Evolutionary conservation across 345 rosid genomes (phyloP), one percentile per base, ranked within the genome.

Genomic region (Erysimum cheiranthoides): DNA sequence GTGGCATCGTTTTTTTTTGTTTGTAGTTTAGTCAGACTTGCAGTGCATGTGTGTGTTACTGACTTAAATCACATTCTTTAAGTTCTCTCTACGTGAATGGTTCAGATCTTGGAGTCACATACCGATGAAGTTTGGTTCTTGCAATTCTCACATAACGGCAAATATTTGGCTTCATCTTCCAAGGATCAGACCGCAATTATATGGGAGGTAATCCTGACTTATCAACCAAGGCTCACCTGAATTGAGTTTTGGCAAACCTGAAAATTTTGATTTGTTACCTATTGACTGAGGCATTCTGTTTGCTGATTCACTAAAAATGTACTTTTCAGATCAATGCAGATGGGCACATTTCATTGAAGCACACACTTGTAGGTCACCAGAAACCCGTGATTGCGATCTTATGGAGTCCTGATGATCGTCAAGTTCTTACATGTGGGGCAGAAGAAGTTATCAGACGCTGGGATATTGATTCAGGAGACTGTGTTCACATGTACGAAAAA

Each of bases 81-180:
- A 75, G 58, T 76, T 75, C 64, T 75, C 47, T 80, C 66, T 78
- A 45, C 73, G 27, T 79, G 57, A 82, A 80, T 82, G 84, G 68
- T 66, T 80, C 85, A 89, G 94, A 73, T 87, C 61, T 42, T 89
- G 82, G 76, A 87, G 83, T 86, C 79, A 32, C 94, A 89, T 74
- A 83, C 66, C 50, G 88, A 87, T 77, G 94, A 89, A 83, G 89
- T 89, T 16, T 89, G 94, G 94, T 89, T 86, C 78, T 36, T 89
- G 82, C 86, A 87, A 85, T 89, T 87, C 82, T 89, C 91, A 5
- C 91, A 83, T 18, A 78, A 86, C 78, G 94, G 94, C 45, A 84
- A 83, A 73, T 89, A 85, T 80, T 76, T 89, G 65, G 94, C 91
- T 47, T 89, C 94, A 38, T 79, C 94, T 18, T 89, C 94, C 27